These are phyloP conservation scores for Vanrija humicola DNA, from an alignment of 1,284 basidiomycete genomes.

Conservation along the genomic window DNA sequence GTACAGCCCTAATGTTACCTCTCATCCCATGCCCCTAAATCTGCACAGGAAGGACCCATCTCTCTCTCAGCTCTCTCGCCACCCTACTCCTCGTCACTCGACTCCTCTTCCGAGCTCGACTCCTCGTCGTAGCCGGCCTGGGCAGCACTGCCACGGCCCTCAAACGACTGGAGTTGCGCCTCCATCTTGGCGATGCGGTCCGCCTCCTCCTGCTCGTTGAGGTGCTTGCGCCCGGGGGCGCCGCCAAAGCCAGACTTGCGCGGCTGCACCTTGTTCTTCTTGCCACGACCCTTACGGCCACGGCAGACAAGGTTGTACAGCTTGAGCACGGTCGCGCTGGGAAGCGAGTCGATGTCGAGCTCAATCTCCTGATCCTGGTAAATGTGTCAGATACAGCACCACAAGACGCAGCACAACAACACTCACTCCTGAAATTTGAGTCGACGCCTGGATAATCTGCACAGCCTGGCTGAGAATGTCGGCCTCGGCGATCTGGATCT, in stretches of 20 bases:
- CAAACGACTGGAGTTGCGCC: slow-evolving; percentile 51
- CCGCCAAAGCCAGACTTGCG: slow-evolving; percentile 63
- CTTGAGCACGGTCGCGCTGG: slow-evolving; percentile 75
- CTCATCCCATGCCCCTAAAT: no score
- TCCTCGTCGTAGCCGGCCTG: slow-evolving; percentile 28
- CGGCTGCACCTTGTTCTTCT: slow-evolving; percentile 23
- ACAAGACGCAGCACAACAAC: not conserved
- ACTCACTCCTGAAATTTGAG: slow-evolving; percentile 81
- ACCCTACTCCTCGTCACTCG: slow-evolving; percentile 41
- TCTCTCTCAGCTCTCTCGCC: no score
- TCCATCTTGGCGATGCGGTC: slow-evolving; percentile 83
- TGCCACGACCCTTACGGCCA: slow-evolving; percentile 28
- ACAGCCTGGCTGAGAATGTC: slow-evolving; percentile 77
- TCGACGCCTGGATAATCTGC: slow-evolving; percentile 83
- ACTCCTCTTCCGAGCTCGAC: slow-evolving; percentile 40
- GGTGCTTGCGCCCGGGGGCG: slow-evolving; percentile 75
- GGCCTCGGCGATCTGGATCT: slow-evolving; percentile 75
- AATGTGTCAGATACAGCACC: slow-evolving; percentile 15
- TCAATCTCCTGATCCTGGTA: slow-evolving; percentile 94
- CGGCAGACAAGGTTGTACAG: slow-evolving; percentile 90
- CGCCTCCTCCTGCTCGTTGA: slow-evolving; percentile 50
- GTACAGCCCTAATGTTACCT: no score
- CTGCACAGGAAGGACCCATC: not conserved
- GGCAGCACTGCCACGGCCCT: slow-evolving; percentile 16
- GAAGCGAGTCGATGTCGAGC: slow-evolving; percentile 87